phyloP scores from a whole-genome alignment of 352 stramenopile species.

The Globisporangium paroecandrum region DNA sequence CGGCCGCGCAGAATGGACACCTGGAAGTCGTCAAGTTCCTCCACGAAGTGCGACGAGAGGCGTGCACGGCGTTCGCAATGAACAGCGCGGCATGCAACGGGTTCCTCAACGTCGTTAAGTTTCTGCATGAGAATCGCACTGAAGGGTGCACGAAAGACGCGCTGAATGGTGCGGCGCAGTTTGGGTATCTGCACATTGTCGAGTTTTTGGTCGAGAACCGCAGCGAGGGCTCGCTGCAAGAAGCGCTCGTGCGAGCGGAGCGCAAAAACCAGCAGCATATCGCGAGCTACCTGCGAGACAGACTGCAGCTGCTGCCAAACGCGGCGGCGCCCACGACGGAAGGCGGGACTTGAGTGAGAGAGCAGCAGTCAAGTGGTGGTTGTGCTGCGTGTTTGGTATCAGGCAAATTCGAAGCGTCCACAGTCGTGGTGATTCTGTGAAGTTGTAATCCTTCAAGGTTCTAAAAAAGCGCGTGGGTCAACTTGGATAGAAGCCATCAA shows the following conservation, averaged over 20 bases:
- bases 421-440: no score
- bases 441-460: no score
- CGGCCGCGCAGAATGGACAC: constrained; percentile 7
- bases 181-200: constrained; percentile 4
- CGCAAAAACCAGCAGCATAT: neutral
- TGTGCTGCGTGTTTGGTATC: no score
- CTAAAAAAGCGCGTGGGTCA: no score
- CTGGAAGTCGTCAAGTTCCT: constrained; percentile 11
- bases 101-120: constrained; percentile 13
- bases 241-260: neutral
- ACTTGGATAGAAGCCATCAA: neutral
- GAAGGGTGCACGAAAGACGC: constrained; percentile 12
- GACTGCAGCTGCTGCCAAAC: neutral
- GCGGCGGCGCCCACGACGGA: neutral
- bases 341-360: neutral
- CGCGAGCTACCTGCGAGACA: neutral
- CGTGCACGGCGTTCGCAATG: constrained; percentile 14
- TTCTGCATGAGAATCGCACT: constrained; percentile 8
- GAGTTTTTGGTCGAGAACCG: constrained; percentile 16
- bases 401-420: no score
- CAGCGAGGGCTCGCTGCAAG: constrained; percentile 9
- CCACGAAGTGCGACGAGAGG: constrained; percentile 4
- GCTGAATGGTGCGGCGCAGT: constrained; percentile 5
- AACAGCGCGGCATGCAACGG: constrained; percentile 20
- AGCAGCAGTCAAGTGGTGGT: no score